Base-by-base conservation (phyloP, 768 basidiomycete genomes). In the Suillus paluster region DNA sequence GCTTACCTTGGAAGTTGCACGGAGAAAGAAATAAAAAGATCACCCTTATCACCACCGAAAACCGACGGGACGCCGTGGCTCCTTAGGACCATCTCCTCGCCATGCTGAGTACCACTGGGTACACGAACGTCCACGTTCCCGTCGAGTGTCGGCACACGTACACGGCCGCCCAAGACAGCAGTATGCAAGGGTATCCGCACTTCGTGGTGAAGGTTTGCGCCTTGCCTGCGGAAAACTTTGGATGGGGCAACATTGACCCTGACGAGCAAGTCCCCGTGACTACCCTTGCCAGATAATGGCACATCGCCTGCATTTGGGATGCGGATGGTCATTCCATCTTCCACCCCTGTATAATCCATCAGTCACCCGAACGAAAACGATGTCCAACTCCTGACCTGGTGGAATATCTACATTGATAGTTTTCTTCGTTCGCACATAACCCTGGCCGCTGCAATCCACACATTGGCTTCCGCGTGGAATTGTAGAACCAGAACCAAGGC, bases 41-140 rank as follows among this genome's bases (percentile, higher is more conserved):
- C 95, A 41, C 97, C 93, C 64, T 83, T 87, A 64, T 83, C 84
- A 45, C 83, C 78, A 55, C 78, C 78, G 70, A 83, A 82, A 8
- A 91, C 81, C 25, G 86, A 81, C 49, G 84, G 73, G 14, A 98
- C 87, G 34, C 97, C 97, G 58, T 92, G 86, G 44, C 89, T 88
- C 78, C 91, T 92, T 70, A 99, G 78, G 23, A 97, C 92, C 87
- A 97, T 96, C 75, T 99, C 95, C 79, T 98, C 95, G 19, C 96
- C 96, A 71, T 91, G 95, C 77, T 99, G 97, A 3, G 97, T 98
- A 49, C 97, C 97, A 23, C 83, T 82, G 59, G 95, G 94, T 45
- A 99, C 86, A 66, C 92, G 90, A 46, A 99, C 93, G 61, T 98
- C 95, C 1, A 98, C 95, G 49, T 97, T 94, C 27, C 96, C 94